phyloP scores from a whole-genome alignment of 1,139 yeast species.

The Geotrichum restrictum region DNA sequence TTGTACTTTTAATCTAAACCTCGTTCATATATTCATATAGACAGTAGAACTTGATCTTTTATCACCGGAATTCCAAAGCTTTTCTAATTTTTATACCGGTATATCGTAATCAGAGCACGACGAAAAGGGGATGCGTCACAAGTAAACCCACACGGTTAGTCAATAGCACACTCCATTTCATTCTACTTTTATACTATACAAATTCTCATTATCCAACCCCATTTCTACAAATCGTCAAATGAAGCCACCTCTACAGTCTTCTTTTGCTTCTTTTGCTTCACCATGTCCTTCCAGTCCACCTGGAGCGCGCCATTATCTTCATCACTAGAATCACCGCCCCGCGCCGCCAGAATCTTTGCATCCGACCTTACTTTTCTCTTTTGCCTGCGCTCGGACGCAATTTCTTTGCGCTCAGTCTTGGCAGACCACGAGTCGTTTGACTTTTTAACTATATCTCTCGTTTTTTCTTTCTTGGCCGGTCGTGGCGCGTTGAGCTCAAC shows the following conservation, averaged over 20 bases:
- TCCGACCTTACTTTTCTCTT: conserved; percentile 61
- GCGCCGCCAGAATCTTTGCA: conserved; percentile 44
- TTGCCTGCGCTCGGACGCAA: conserved; percentile 57
- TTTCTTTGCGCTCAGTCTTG: conserved; percentile 60
- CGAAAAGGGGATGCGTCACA: too few relatives aligned
- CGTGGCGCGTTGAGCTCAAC: conserved; percentile 46
- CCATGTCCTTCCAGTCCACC: conserved; percentile 85
- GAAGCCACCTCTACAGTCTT: conserved; percentile 47
- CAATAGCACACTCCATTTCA: too few relatives aligned
- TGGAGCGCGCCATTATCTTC: conserved; percentile 47
- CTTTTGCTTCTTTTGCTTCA: conserved; percentile 60
- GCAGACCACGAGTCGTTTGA: conserved; percentile 76
- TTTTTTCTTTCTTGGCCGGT: conserved; percentile 15
- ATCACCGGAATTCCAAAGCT: too few relatives aligned
- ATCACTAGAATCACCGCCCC: conserved; percentile 36
- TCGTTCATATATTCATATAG: too few relatives aligned
- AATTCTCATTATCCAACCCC: too few relatives aligned
- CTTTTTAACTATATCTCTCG: conserved; percentile 31
- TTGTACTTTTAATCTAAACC: too few relatives aligned
- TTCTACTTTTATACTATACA: too few relatives aligned
- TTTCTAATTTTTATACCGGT: too few relatives aligned
- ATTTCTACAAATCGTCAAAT: conserved; percentile 72
- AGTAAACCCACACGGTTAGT: too few relatives aligned
- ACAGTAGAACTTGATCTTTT: too few relatives aligned
- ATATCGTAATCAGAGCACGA: too few relatives aligned